Percentiles rank a stretch among this genome's conserved stretches.
These are phyloP conservation scores for Giardia duodenalis DNA, from an alignment of 208 protist species.

Conservation along the genomic window DNA sequence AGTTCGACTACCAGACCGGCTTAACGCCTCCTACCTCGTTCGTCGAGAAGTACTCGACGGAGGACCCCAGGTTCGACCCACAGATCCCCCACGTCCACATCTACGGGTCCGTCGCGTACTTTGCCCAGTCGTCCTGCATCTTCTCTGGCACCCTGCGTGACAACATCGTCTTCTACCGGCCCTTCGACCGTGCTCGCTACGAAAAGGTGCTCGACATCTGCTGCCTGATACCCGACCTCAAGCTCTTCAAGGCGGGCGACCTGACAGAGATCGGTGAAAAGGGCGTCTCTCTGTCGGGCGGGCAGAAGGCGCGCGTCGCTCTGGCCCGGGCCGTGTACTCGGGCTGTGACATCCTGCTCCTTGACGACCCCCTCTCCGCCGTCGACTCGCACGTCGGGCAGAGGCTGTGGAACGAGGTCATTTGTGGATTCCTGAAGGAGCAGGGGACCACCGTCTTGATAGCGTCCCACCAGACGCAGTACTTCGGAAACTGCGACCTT, in stretches of 20 bases:
- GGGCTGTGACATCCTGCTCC: background rate
- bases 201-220: conserved; percentile 35
- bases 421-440: conserved; percentile 54
- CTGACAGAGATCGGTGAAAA: conserved; percentile 58
- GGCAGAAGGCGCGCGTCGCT: conserved; percentile 57
- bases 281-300: conserved; percentile 64
- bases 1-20: background rate
- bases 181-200: conserved; percentile 40
- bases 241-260: conserved; percentile 37
- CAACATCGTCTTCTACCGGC: conserved; percentile 48
- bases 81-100: conserved; percentile 29
- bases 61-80: background rate
- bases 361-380: conserved; percentile 47
- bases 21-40: background rate
- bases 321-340: conserved; percentile 56
- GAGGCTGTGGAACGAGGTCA: conserved; percentile 53
- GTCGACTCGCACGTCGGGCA: conserved; percentile 45
- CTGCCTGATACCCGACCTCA: conserved; percentile 40
- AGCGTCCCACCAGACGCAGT: conserved; percentile 48
- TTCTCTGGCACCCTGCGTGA: conserved; percentile 45
- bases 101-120: conserved; percentile 37
- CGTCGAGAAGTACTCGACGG: conserved; percentile 12
- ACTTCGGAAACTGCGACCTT: background rate
- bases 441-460: conserved; percentile 48
- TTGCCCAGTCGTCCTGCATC: conserved; percentile 44